These are phyloP conservation scores for Juncus effusus DNA, from an alignment of 176 grass and related monocot species.

Conservation along the genomic window DNA sequence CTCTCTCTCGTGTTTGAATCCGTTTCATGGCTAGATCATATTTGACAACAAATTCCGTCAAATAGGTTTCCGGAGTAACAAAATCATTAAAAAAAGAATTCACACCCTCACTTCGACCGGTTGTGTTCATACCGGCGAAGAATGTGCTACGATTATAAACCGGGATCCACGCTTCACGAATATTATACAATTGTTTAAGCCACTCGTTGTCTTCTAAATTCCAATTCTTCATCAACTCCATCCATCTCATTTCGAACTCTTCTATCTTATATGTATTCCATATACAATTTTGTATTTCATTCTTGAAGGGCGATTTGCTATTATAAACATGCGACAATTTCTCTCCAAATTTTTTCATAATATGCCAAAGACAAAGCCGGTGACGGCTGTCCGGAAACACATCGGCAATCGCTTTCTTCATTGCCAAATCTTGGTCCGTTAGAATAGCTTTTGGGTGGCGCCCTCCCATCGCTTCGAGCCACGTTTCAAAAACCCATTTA, in stretches of 20 bases:
- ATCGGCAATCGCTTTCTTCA: background rate
- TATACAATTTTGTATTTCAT: background rate
- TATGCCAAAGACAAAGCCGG: constrained; percentile 3
- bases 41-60: too few relatives aligned
- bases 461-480: constrained; percentile 1
- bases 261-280: background rate
- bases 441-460: background rate
- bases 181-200: background rate
- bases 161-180: background rate
- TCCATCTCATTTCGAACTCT: constrained; percentile 15
- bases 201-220: background rate
- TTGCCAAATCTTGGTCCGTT: constrained; percentile 11
- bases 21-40: background rate
- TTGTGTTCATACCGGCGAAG: too few relatives aligned
- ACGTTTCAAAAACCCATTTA: background rate
- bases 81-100: constrained; percentile 1
- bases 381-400: constrained; percentile 1
- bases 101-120: constrained; percentile 5
- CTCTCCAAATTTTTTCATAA: background rate
- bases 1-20: too few relatives aligned
- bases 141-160: background rate
- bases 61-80: background rate
- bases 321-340: background rate
- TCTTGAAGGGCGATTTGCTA: background rate
- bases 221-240: background rate